A percentile compares a stretch with the other conserved stretches of the same genome.
Evolutionary conservation across 768 basidiomycete species (phyloP).

Genomic region (Saitozyma podzolica): DNA sequence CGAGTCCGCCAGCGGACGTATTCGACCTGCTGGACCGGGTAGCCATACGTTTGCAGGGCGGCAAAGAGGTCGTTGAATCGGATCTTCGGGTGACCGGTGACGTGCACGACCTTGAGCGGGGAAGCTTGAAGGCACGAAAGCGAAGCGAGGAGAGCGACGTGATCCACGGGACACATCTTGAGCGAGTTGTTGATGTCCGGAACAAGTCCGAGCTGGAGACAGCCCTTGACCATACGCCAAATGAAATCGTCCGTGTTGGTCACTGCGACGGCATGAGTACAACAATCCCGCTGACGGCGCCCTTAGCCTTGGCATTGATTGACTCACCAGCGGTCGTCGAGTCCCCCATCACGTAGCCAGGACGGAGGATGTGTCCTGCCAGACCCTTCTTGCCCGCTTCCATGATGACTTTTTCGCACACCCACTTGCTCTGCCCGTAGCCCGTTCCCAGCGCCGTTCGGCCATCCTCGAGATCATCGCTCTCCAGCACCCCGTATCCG

Average conservation of each 20-base stretch:
- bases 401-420: slow-evolving; percentile 88
- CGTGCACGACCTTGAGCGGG: slow-evolving; percentile 61
- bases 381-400: slow-evolving; percentile 87
- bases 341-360: slow-evolving; percentile 95
- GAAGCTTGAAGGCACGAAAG: slow-evolving; percentile 63
- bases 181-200: slow-evolving; percentile 98
- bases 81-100: slow-evolving; percentile 80
- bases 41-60: slow-evolving; percentile 75
- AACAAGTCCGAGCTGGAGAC: slow-evolving; percentile 90
- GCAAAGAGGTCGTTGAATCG: slow-evolving; percentile 85
- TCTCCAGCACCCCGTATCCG: slow-evolving; percentile 73
- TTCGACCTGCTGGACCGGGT: slow-evolving; percentile 71
- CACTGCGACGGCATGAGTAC: slow-evolving; percentile 57
- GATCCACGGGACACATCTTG: slow-evolving; percentile 97
- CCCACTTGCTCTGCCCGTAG: slow-evolving; percentile 98
- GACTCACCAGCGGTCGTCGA: slow-evolving; percentile 76
- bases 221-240: slow-evolving; percentile 98
- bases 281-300: background rate
- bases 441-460: slow-evolving; percentile 74
- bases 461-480: slow-evolving; percentile 85
- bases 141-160: slow-evolving; percentile 80
- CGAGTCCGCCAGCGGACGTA: slow-evolving; percentile 88
- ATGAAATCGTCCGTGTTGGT: slow-evolving; percentile 99
- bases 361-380: slow-evolving; percentile 80
- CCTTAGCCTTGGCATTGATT: background rate